phyloP scores from a whole-genome alignment of 1,284 basidiomycete species.

The Laetiporus sulphureus region DNA sequence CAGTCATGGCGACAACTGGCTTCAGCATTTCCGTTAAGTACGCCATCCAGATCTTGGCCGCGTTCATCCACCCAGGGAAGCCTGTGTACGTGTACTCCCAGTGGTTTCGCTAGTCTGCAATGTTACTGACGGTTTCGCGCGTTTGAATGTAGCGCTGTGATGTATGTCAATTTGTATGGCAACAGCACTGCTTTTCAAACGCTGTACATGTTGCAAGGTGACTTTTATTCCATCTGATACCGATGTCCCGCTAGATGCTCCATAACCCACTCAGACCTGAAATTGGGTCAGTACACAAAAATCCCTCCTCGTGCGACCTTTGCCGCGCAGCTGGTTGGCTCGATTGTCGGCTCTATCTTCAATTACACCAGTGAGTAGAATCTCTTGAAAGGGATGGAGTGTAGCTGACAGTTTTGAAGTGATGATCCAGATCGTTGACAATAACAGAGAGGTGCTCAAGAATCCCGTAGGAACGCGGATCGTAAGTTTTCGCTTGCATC shows the following conservation, averaged over 20 bases:
- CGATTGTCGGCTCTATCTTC: slow-evolving; percentile 38
- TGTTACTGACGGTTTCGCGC: not conserved
- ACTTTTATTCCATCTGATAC: slow-evolving; percentile 8
- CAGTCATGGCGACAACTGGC: slow-evolving; percentile 50
- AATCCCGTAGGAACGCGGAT: slow-evolving; percentile 44
- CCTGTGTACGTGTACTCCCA: slow-evolving; percentile 34
- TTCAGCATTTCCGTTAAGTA: slow-evolving; percentile 41
- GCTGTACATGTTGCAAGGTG: slow-evolving; percentile 47
- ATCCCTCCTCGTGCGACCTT: slow-evolving; percentile 43
- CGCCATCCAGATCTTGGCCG: slow-evolving; percentile 54
- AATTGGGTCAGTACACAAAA: slow-evolving; percentile 58
- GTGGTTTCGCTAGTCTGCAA: not conserved
- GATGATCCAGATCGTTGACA: slow-evolving; percentile 43
- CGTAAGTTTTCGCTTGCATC: slow-evolving; percentile 23
- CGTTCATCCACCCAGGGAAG: slow-evolving; percentile 53
- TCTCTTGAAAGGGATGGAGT: not conserved
- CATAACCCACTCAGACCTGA: slow-evolving; percentile 32
- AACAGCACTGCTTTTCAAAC: slow-evolving; percentile 57
- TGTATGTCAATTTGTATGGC: slow-evolving; percentile 49
- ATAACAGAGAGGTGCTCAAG: slow-evolving; percentile 40
- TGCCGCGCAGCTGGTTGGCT: slow-evolving; percentile 39
- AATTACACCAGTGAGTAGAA: slow-evolving; percentile 41
- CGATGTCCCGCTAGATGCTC: slow-evolving; percentile 3
- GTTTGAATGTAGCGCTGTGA: slow-evolving; percentile 30
- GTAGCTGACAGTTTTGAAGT: slow-evolving; percentile 21